Conservation (phyloP, 192 early-diverging fungal genomes). For the Fimicolochytrium jonesii region DNA sequence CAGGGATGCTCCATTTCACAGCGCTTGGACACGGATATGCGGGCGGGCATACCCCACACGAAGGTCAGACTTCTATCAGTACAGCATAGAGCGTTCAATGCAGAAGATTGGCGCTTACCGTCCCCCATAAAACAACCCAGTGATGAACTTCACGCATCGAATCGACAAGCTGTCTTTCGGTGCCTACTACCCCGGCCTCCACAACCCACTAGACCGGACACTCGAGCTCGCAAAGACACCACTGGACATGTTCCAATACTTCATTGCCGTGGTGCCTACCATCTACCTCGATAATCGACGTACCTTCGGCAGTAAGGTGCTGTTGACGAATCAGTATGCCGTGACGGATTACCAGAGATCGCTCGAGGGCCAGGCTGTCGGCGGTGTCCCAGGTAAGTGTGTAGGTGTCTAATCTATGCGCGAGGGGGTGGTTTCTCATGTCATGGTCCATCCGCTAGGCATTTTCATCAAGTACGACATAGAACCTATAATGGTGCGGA, state of each 20-base stretch:
- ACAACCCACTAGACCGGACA: conserved; percentile 84
- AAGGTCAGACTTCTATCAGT: no score
- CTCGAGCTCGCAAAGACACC: conserved; percentile 62
- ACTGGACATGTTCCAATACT: conserved; percentile 81
- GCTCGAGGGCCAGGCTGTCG: conserved; percentile 18
- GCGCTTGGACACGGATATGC: conserved; percentile 84
- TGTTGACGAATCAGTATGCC: conserved; percentile 93
- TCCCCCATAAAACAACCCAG: no score
- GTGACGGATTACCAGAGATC: conserved; percentile 70
- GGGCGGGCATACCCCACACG: conserved; percentile 62
- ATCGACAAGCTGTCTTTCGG: conserved; percentile 93
- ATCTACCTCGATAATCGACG: conserved; percentile 61
- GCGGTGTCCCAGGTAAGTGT: conserved; percentile 40
- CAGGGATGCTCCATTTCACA: conserved; percentile 89
- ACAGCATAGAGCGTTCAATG: no score
- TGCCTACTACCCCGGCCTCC: conserved; percentile 70
- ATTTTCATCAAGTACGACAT: conserved; percentile 91
- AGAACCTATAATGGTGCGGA: conserved; percentile 79
- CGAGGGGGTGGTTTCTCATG: no score
- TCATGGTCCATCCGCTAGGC: conserved; percentile 50
- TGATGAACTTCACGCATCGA: conserved; percentile 91
- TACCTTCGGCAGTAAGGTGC: conserved; percentile 36
- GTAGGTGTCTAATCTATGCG: no score
- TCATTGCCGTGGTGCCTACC: conserved; percentile 82
- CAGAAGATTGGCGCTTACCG: no score